These are phyloP conservation scores for Helianthus tuberosus DNA, from an alignment of 129 eudicot genomes.

Conservation along the genomic window DNA sequence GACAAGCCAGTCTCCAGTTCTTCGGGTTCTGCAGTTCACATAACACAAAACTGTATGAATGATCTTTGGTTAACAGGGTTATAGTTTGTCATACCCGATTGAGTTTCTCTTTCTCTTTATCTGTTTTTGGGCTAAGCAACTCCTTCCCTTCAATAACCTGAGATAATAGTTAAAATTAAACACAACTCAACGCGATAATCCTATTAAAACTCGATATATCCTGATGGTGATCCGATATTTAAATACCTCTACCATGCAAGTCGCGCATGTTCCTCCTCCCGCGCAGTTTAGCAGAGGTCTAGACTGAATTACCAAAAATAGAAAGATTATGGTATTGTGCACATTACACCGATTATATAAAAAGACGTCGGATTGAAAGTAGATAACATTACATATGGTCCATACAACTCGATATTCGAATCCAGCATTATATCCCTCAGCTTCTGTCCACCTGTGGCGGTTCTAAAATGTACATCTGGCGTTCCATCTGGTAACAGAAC, in stretches of 20 bases:
- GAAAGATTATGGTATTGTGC: not conserved
- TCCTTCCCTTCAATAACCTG: conserved; percentile 83
- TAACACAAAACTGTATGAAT: not conserved
- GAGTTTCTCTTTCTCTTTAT: conserved; percentile 78
- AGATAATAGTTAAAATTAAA: not conserved
- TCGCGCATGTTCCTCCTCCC: conserved; percentile 95
- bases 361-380: not conserved
- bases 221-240: not conserved
- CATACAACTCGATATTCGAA: conserved; percentile 75
- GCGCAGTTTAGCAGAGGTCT: conserved; percentile 80
- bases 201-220: not conserved
- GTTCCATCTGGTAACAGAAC: conserved; percentile 96
- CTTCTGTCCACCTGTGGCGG: conserved; percentile 79
- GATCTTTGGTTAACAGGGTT: too few species aligned
- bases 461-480: conserved; percentile 81
- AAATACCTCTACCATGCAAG: conserved; percentile 88
- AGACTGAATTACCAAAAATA: conserved; percentile 45
- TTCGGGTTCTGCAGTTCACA: conserved; percentile 66
- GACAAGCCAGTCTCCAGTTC: conserved; percentile 98
- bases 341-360: not conserved
- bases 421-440: conserved; percentile 91
- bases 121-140: conserved; percentile 64
- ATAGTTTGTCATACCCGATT: conserved; percentile 42
- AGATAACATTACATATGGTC: conserved; percentile 79
- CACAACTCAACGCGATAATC: not conserved